Evolutionary conservation across 192 early-diverging fungal species (phyloP), one percentile per base, ranked within the genome.

Genomic region (Haplosporangium gracile): DNA sequence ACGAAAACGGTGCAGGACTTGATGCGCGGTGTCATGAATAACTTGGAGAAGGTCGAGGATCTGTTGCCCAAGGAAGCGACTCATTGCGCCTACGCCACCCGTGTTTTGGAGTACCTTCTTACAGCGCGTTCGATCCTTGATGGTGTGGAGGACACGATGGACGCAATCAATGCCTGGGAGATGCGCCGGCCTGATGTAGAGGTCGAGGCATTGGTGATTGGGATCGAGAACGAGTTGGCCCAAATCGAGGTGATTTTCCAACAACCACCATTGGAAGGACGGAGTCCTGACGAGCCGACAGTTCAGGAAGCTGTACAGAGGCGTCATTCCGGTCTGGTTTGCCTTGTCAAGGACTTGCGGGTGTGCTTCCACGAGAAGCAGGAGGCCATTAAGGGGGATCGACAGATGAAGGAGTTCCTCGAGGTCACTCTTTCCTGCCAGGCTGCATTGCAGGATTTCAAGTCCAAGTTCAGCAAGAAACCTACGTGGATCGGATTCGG

Each of bases 1-100:
- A 80, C 75, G 9, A 47, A 76, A 45, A 24, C 70, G 8, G 83
- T 85, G 4, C 83, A 85, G 57, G 78, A 79, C 20, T 45, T 85
- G 29, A 85, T 85, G 83, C 22, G 63, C 26, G 78, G 78, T 22
- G 78, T 85, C 13, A 85, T 85, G 83, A 77, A 34, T 34, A 85
- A 85, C 36, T 39, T 85, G 29, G 83, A 72, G n/a, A 85, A 80
- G 60, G 83, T 85, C n/a, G 78, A 85, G 71, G 65, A 85, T 9
- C 34, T 85, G n/a, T 24, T 85, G 18, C 83, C 83, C 6, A 80
- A 76, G 57, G 83, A 85, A 47, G 83, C 83, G 22, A 49, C 49
- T 18, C 74, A 85, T 29, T 85, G 83, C 63, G 75, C 47, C 1
- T 85, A 85, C 42, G 75, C 83, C 8, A 71, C 63, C 15, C 78